Percentiles rank a stretch among this genome's conserved stretches.
phyloP scores from a whole-genome alignment of 805 yeast species.

The Hanseniaspora occidentalis region DNA sequence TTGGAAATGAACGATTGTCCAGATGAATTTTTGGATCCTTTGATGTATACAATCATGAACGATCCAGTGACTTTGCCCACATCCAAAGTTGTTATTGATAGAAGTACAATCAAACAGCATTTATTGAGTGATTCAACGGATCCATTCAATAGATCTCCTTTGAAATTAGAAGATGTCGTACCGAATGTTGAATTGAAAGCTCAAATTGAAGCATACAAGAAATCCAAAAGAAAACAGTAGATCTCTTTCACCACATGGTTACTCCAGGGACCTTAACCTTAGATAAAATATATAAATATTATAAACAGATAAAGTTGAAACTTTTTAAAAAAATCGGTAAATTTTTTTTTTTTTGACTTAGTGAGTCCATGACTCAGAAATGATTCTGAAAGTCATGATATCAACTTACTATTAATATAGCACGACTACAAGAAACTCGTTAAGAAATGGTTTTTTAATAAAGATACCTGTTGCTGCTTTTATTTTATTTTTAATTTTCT shows the following conservation, averaged over 20 bases:
- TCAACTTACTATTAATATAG: no score
- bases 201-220: slow-evolving; percentile 50
- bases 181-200: slow-evolving; percentile 61
- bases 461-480: no score
- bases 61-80: slow-evolving; percentile 93
- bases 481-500: no score
- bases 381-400: no score
- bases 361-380: no score
- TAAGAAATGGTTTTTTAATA: no score
- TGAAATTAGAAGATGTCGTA: slow-evolving; percentile 75
- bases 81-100: slow-evolving; percentile 73
- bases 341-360: no score
- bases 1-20: slow-evolving; percentile 86
- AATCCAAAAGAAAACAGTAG: slow-evolving; percentile 20
- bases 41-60: slow-evolving; percentile 90
- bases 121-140: slow-evolving; percentile 89
- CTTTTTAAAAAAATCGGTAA: no score
- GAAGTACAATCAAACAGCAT: slow-evolving; percentile 88
- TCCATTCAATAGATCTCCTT: slow-evolving; percentile 90
- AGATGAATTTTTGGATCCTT: slow-evolving; percentile 92
- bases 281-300: not conserved
- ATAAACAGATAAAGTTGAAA: no score
- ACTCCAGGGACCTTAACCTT: no score
- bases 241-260: no score
- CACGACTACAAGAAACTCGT: no score